Base-by-base conservation (phyloP, 2,329 filamentous ascomycete species). In the Pezizomycotina sp. region DNA sequence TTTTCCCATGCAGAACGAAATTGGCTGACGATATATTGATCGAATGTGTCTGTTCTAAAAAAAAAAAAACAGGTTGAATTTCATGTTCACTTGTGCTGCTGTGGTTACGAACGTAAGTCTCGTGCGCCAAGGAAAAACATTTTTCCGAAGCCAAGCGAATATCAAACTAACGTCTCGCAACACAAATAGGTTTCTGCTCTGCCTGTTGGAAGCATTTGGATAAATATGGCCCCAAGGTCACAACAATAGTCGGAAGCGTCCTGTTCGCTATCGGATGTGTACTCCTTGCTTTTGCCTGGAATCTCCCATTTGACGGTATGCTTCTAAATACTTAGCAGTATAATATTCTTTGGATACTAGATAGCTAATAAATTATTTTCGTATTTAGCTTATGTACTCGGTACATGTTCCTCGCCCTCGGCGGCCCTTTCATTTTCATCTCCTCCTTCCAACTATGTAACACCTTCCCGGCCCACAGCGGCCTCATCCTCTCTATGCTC, bases 41-140 rank as follows among this genome's bases (percentile, higher is more conserved):
- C n/a, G n/a, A n/a, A 23, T 41, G 34, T 27, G 48, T 22, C 46
- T 34, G 10, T 9, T 12, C 4, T n/a, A 9, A n/a, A 13, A 33
- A 65, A 63, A 20, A 32, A 10, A 36, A 35, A 14, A 31, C 45
- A 50, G 48, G 41, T 66, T 92, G 38, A 92, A 92, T 55, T 62
- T 92, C 48, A 92, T 92, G 79, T 92, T 92, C 62, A 91, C 82
- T 4, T 68, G 83, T 25, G 83, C 83, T 8, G 83, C 82, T 9
- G 82, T 92, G 6, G 77, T 71, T 5, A 91, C 83, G 24, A 92
- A 92, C 51, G 77, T 50, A 31, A 19, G 43, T 28, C 14, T 4
- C n/a, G 14, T 16, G 26, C 10, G 13, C 14, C 14, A 5, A 15
- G 22, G 18, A 12, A 5, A 13, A 10, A 18, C 15, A 16, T 32